Conservation (phyloP, 2,329 filamentous ascomycete genomes). For the Macroventuria anomochaeta region DNA sequence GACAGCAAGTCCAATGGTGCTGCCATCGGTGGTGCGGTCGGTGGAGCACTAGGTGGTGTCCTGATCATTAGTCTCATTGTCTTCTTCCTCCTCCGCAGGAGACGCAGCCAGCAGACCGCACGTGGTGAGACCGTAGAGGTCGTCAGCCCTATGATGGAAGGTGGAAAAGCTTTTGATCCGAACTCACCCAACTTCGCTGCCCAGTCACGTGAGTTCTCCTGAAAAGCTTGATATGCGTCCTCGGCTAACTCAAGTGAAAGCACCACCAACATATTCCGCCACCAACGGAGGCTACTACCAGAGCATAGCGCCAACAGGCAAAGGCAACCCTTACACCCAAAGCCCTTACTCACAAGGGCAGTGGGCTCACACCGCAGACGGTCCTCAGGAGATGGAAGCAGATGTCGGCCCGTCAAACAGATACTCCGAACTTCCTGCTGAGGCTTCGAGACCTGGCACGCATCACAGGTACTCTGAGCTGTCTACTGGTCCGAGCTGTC, state of each 20-base stretch:
- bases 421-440: constrained; percentile 36
- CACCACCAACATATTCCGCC: constrained; percentile 35
- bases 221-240: not conserved
- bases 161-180: constrained; percentile 15
- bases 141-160: constrained; percentile 24
- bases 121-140: not conserved
- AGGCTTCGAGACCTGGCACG: constrained; percentile 9
- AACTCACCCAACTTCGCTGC: constrained; percentile 19
- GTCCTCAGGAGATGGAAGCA: constrained; percentile 29
- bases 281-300: constrained; percentile 29
- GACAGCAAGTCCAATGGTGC: constrained; percentile 24
- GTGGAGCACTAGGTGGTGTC: constrained; percentile 31
- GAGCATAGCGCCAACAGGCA: constrained; percentile 11
- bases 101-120: constrained; percentile 7
- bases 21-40: constrained; percentile 39
- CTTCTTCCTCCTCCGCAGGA: constrained; percentile 32
- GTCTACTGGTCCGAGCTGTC: constrained; percentile 27
- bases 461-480: constrained; percentile 30
- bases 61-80: constrained; percentile 36
- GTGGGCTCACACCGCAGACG: constrained; percentile 24
- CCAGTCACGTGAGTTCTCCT: constrained; percentile 31
- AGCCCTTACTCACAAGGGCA: constrained; percentile 19
- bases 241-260: constrained; percentile 15
- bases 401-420: constrained; percentile 18
- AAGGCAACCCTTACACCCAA: constrained; percentile 17